These are phyloP conservation scores for Huntiella abstrusa DNA, from an alignment of 2,329 filamentous ascomycete species.

Conservation along the genomic window DNA sequence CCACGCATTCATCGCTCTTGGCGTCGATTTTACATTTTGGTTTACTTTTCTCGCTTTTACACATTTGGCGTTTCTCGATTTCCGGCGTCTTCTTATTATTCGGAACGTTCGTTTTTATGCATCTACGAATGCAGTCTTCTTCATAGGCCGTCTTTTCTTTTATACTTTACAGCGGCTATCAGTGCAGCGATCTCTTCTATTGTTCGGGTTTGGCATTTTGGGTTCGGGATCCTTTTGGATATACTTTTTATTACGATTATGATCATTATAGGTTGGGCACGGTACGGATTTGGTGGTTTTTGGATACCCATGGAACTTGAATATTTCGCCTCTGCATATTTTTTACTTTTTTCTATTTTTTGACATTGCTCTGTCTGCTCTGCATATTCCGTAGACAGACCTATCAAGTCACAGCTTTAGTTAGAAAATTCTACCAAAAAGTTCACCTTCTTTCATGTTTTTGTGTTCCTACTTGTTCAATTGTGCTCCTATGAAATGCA, in stretches of 20 bases:
- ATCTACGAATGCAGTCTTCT: neutral
- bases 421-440: neutral
- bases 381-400: neutral
- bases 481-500: neutral
- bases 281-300: slow-evolving; percentile 7
- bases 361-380: neutral
- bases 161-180: slow-evolving; percentile 9
- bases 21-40: neutral
- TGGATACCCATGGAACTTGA: slow-evolving; percentile 11
- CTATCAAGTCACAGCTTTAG: neutral
- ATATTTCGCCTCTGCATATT: slow-evolving; percentile 6
- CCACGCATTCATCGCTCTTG: no score
- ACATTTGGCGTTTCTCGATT: neutral
- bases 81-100: no score
- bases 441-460: neutral
- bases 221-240: slow-evolving; percentile 1
- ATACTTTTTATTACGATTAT: slow-evolving; percentile 10
- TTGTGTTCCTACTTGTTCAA: neutral
- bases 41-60: neutral
- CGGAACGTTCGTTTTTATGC: neutral
- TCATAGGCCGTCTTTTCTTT: slow-evolving; percentile 1
- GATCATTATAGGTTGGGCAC: slow-evolving; percentile 9
- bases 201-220: slow-evolving; percentile 10
- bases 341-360: neutral
- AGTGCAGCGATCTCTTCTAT: slow-evolving; percentile 11